Base-by-base conservation (phyloP, 225 moss, liverwort and hornwort species). In the Bryum argenteum region DNA sequence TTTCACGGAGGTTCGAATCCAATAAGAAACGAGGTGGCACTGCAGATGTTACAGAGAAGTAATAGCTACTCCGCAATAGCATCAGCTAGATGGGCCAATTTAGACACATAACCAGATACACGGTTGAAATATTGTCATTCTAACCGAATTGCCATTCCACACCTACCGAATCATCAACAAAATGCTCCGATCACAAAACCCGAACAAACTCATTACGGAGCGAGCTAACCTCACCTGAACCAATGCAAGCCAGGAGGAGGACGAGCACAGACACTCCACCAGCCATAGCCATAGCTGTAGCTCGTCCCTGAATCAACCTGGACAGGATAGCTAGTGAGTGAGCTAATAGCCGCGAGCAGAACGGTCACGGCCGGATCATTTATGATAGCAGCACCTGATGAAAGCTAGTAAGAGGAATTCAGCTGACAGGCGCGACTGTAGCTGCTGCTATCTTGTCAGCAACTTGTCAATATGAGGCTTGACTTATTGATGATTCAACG, bases 261-360 rank as follows among this genome's bases (percentile, higher is more conserved):
- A 10, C 65, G 23, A 75, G 45, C 45, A 23, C 33, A 38, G 23
- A 21, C 51, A 78, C 43, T 42, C 61, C 44, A 44, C 63, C 53
- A 67, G 82, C 79, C 82, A 82, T 75, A 21, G 82, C 79, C 67
- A 72, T 47, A 5, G 47, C 17, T 16, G 10, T 4, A 4, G 24
- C 51, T 17, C 37, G 23, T 6, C 37, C 61, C 55, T 16, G 45
- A 9, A 28, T 19, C 54, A 74, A 37, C n/a, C 42, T 43, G 42
- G 8, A 18, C 23, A 41, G 3, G 19, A 43, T 19, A 20, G 12
- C 18, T 62, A 3, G 43, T n/a, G n/a, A n/a, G 21, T 62, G 13
- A 43, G 42, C 8, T 8, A n/a, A 60, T 13, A n/a, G 18, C 9
- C 37, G 17, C 12, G 40, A 40, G 51, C 64, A 73, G 73, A 73